Evolutionary conservation across 2,329 filamentous ascomycete genomes (phyloP).

Genomic region (Colletotrichum agaves): DNA sequence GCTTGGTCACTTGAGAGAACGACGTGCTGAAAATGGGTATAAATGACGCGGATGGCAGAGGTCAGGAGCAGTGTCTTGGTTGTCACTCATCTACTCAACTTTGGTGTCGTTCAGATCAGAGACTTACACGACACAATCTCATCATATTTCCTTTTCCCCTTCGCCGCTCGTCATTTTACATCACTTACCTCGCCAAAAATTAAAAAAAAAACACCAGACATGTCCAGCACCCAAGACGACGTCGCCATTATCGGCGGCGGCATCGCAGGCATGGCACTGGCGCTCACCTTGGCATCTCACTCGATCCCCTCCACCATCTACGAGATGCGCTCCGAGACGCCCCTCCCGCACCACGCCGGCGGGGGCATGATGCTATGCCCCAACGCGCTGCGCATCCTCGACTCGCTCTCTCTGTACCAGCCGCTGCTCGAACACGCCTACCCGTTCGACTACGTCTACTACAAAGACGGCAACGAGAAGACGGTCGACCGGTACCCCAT

Average conservation of each 20-base stretch:
- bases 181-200: neutral
- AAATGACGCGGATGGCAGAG: neutral
- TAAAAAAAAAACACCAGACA: neutral
- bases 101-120: neutral
- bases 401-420: slow-evolving; percentile 59
- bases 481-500: slow-evolving; percentile 58
- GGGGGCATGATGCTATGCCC: slow-evolving; percentile 70
- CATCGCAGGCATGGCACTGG: slow-evolving; percentile 49
- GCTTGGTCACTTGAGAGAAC: neutral
- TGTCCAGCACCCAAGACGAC: slow-evolving; percentile 3
- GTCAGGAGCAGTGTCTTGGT: neutral
- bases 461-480: slow-evolving; percentile 49
- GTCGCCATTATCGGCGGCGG: slow-evolving; percentile 33
- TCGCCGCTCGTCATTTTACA: neutral
- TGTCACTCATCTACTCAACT: neutral
- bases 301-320: slow-evolving; percentile 62
- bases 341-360: slow-evolving; percentile 55
- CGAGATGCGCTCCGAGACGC: slow-evolving; percentile 54
- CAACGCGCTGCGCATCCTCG: slow-evolving; percentile 65
- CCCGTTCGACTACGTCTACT: slow-evolving; percentile 62
- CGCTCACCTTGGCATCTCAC: slow-evolving; percentile 63
- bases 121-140: too few relatives aligned
- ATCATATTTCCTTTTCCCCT: neutral
- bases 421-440: slow-evolving; percentile 57
- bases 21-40: neutral